These are phyloP conservation scores for Climacium dendroides DNA, from an alignment of 225 moss, liverwort and hornwort species.

Conservation along the genomic window DNA sequence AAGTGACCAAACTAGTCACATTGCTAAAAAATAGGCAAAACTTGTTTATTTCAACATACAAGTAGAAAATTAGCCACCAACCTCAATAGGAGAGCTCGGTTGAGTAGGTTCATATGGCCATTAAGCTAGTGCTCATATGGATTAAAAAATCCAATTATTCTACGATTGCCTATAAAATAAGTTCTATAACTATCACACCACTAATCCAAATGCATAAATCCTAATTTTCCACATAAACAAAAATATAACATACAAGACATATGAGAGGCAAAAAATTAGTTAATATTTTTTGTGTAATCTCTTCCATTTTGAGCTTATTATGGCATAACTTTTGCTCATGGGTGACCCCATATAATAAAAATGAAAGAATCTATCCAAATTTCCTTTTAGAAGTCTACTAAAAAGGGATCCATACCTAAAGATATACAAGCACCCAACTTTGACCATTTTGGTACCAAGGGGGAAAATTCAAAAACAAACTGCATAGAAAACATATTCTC, in stretches of 20 bases:
- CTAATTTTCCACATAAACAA: fast-evolving
- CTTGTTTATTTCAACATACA: background rate
- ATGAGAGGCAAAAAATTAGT: background rate
- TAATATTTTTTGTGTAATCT: fast-evolving
- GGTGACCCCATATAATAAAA: no score
- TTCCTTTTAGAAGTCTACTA: background rate
- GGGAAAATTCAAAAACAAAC: background rate
- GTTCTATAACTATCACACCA: no score
- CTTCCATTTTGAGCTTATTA: fast-evolving
- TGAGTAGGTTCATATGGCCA: fast-evolving
- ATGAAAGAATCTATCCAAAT: no score
- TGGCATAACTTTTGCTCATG: background rate
- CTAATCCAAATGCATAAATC: background rate
- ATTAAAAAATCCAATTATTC: fast-evolving
- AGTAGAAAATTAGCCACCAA: background rate
- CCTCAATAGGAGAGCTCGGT: fast-evolving
- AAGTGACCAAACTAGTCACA: background rate
- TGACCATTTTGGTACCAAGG: background rate
- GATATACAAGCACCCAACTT: background rate
- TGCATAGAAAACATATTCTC: background rate
- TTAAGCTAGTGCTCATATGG: no score
- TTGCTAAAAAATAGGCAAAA: background rate
- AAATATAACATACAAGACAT: background rate
- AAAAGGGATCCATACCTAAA: background rate
- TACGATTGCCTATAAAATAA: background rate